Base-by-base conservation (phyloP, 169 alveolate genomes). In the Cryptosporidium viatorum region DNA sequence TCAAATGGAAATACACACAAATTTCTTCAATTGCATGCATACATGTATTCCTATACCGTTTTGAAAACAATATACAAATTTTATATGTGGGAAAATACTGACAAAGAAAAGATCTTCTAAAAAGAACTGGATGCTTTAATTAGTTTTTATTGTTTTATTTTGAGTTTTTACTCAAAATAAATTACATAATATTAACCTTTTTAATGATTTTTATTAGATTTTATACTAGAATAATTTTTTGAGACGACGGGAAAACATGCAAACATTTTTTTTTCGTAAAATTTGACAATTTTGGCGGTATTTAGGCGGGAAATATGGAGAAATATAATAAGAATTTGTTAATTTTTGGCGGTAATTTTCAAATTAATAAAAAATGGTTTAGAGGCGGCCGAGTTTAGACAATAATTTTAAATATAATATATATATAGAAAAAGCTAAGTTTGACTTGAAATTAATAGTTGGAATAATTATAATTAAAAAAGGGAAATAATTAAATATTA, bases 201-300 rank as follows among this genome's bases (percentile, higher is more conserved):
- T 55, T 26, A 8, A 0, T 9, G 37, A 9, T 16, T 55, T 55
- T 55, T 37, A 55, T 55, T 65, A 33, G 16, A 33, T 14, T 65
- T 65, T 9, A 26, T 31, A 8, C 0, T 29, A 33, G 18, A 26
- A 3, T 31, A 65, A 14, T 31, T 14, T 31, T n/a, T 65, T 26
- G 71, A 65, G 71, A 65, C 71, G 71, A 51, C 71, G 71, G 71
- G 43, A 65, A 65, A 65, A 65, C 71, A 65, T 65, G 71, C 71
- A 60, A 60, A 3, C 7, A 14, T 39, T 35, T 35, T n/a, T 51
- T 21, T 51, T 55, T 55, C 1, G 43, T 65, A 14, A 65, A 65
- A 31, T 2, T 14, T 65, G 51, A 1, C 51, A 26, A 14, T 65
- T 60, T n/a, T 12, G 31, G 33, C 31, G 9, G 8, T 48, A 0